A percentile compares a stretch with the other conserved stretches of the same genome.
Evolutionary conservation across 2,329 filamentous ascomycete species (phyloP).

Genomic region (Claviceps sp.): DNA sequence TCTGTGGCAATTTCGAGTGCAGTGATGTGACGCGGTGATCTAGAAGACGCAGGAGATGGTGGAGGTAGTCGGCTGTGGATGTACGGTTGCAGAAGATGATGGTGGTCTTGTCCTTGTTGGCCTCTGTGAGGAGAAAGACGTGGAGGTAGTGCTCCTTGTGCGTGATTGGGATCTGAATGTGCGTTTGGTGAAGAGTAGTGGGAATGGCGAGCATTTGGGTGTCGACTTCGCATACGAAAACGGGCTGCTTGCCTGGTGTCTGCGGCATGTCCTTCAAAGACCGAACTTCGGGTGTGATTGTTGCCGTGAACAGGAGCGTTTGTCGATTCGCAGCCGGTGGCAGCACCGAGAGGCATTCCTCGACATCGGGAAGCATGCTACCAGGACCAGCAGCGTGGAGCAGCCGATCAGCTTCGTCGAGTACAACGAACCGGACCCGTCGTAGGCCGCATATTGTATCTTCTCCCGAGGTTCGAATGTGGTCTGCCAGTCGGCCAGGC

Average conservation of each 20-base stretch:
- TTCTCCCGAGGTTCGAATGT: constrained; percentile 80
- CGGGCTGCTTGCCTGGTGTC: constrained; percentile 54
- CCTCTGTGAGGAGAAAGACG: constrained; percentile 66
- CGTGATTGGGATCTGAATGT: constrained; percentile 77
- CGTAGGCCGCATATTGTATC: constrained; percentile 77
- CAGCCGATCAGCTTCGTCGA: constrained; percentile 90
- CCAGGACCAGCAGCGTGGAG: constrained; percentile 59
- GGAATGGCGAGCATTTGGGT: constrained; percentile 65
- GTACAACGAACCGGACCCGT: constrained; percentile 71
- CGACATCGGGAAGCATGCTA: constrained; percentile 88
- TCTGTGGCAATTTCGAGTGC: constrained; percentile 76
- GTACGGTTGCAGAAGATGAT: constrained; percentile 96
- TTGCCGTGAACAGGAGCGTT: constrained; percentile 91
- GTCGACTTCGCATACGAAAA: constrained; percentile 84
- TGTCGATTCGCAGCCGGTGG: constrained; percentile 71
- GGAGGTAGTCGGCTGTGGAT: constrained; percentile 73
- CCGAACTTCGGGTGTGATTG: constrained; percentile 82
- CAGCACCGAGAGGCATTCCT: constrained; percentile 71
- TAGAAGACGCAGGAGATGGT: constrained; percentile 74
- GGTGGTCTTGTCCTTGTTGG: constrained; percentile 59
- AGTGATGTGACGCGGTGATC: constrained; percentile 83
- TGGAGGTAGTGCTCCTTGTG: constrained; percentile 94
- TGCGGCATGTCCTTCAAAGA: constrained; percentile 68
- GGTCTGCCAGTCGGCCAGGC: constrained; percentile 82
- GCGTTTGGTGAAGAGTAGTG: constrained; percentile 66